Evolutionary conservation across 441 rosid species (phyloP).

Genomic region (Macaranga tanarius): DNA sequence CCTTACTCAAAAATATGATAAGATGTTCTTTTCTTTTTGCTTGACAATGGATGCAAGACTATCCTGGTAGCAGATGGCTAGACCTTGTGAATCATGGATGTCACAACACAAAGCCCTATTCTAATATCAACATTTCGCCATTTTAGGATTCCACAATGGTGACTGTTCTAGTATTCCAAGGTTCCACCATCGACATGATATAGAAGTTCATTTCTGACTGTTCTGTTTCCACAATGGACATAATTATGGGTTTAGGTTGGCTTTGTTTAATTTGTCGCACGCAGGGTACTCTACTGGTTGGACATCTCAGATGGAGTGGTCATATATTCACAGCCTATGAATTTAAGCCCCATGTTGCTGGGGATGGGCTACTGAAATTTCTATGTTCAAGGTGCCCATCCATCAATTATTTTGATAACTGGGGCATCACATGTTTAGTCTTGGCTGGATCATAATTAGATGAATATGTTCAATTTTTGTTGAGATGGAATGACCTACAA

Average conservation of each 20-base stretch:
- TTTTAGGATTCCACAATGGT: not conserved
- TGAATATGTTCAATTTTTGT: not conserved
- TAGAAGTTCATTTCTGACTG: not conserved
- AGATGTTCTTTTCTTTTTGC: not conserved
- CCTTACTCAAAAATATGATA: not conserved
- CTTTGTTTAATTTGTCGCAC: not conserved
- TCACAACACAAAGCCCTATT: not conserved
- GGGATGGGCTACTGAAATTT: not conserved
- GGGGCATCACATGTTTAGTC: not conserved
- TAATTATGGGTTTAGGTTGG: not conserved
- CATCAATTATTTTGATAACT: not conserved
- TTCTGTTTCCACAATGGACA: not conserved
- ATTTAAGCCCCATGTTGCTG: not conserved
- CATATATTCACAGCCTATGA: not conserved
- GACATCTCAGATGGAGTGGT: not conserved
- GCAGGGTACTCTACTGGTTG: not conserved
- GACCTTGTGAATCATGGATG: not conserved
- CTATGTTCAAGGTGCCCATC: not conserved
- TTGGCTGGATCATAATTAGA: not conserved
- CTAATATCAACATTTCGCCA: not conserved
- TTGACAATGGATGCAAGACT: not conserved
- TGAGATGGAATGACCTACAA: not conserved
- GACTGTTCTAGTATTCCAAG: not conserved
- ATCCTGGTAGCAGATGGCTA: not conserved
- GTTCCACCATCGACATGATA: not conserved